Conservation (phyloP, 1,284 basidiomycete species). For the Farysia itapuensis region DNA sequence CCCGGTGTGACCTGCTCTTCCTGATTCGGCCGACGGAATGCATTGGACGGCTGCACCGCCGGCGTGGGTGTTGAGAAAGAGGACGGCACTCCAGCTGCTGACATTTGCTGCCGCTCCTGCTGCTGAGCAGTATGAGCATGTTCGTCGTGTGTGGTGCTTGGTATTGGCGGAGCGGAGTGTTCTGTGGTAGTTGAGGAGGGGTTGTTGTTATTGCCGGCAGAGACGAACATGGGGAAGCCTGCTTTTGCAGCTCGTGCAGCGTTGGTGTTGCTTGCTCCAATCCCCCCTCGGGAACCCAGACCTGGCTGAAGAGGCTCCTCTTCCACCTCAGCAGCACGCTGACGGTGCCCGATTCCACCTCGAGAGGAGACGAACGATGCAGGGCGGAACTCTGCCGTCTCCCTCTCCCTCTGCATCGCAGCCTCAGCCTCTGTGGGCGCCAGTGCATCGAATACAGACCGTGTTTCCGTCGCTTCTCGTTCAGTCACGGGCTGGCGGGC, state of each 20-base stretch:
- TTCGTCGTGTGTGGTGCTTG: no score
- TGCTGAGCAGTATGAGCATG: no score
- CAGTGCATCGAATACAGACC: neutral
- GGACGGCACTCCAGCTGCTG: neutral
- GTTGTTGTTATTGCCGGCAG: no score
- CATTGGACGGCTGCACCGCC: neutral
- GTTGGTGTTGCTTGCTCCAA: no score
- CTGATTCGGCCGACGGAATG: neutral
- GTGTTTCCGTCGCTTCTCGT: neutral
- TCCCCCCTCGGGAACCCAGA: no score
- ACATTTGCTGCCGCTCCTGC: neutral
- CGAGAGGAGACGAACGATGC: constrained; percentile 1
- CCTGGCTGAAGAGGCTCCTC: neutral
- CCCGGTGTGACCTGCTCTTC: constrained; percentile 2
- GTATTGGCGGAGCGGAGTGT: no score
- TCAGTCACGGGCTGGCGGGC: neutral
- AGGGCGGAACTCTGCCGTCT: neutral
- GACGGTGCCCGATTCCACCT: neutral
- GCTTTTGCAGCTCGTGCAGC: no score
- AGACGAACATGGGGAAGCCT: no score
- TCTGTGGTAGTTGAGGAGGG: no score
- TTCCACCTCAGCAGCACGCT: neutral
- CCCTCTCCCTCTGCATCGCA: neutral
- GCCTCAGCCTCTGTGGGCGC: neutral
- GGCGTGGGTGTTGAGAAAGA: neutral